These are phyloP conservation scores for Hevea brasiliensis DNA, from an alignment of 345 rosid species.

Conservation along the genomic window DNA sequence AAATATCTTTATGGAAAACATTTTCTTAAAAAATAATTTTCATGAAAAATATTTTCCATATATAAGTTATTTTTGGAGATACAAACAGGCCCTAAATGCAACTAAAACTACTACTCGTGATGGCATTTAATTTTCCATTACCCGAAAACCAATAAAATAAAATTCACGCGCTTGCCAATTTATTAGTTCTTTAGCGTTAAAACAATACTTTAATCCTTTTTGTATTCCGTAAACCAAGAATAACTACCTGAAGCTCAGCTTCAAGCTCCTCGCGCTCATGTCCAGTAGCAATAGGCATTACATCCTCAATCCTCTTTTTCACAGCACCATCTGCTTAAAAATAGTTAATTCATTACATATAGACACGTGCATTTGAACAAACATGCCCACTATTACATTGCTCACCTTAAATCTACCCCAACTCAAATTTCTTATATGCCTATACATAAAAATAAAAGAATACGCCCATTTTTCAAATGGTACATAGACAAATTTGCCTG, in stretches of 20 bases:
- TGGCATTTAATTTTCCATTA: neutral
- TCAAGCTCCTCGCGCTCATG: constrained; percentile 88
- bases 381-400: neutral
- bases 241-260: constrained; percentile 64
- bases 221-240: neutral
- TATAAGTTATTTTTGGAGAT: no score
- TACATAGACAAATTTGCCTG: neutral
- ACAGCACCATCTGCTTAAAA: constrained; percentile 42
- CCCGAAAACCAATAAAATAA: neutral
- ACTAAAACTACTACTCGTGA: neutral
- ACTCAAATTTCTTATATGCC: neutral
- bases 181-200: no score
- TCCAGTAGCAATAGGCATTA: constrained; percentile 90
- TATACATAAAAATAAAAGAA: neutral
- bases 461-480: neutral
- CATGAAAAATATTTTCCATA: no score
- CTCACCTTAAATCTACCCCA: neutral
- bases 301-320: constrained; percentile 69
- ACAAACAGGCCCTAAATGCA: no score
- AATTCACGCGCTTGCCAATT: neutral
- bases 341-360: neutral
- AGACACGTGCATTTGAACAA: neutral
- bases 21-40: no score
- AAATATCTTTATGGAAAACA: no score
- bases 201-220: neutral